Conservation (phyloP, 2,329 filamentous ascomycete genomes). For the Zasmidium angulare region DNA sequence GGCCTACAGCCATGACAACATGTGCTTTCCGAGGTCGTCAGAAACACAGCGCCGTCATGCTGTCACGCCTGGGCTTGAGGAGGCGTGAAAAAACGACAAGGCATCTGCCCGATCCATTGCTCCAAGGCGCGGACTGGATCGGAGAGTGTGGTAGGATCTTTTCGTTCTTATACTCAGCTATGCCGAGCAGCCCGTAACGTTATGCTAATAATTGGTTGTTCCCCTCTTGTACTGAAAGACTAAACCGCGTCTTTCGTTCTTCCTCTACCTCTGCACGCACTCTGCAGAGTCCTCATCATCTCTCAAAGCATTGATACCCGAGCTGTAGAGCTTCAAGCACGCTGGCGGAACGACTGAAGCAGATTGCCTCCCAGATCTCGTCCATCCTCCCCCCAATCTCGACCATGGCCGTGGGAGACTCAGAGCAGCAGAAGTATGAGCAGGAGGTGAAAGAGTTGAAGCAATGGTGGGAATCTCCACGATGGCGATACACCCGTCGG, state of each 20-base stretch:
- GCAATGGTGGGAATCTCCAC: conserved; percentile 88
- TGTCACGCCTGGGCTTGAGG: not conserved
- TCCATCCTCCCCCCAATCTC: conserved; percentile 23
- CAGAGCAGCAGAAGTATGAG: conserved; percentile 72
- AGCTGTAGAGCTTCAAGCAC: conserved; percentile 18
- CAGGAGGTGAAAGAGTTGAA: conserved; percentile 85
- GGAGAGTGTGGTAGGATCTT: conserved; percentile 1
- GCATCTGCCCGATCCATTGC: not conserved
- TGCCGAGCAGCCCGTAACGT: conserved; percentile 16
- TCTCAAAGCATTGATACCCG: not conserved
- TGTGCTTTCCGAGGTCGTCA: not conserved
- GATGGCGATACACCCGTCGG: conserved; percentile 90
- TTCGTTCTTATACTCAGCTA: not conserved
- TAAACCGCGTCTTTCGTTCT: conserved; percentile 13
- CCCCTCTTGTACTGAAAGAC: conserved; percentile 16
- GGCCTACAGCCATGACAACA: not conserved
- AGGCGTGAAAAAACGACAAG: not conserved
- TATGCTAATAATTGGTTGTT: conserved; percentile 14
- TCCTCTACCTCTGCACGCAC: not conserved
- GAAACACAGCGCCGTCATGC: not conserved
- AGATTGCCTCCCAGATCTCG: conserved; percentile 26
- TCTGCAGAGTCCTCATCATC: not conserved
- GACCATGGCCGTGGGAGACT: conserved; percentile 46
- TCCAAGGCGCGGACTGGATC: conserved; percentile 20
- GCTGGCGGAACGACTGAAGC: conserved; percentile 38